phyloP scores from a whole-genome alignment of 2,329 filamentous ascomycete species.

The Microsporum audouinii region DNA sequence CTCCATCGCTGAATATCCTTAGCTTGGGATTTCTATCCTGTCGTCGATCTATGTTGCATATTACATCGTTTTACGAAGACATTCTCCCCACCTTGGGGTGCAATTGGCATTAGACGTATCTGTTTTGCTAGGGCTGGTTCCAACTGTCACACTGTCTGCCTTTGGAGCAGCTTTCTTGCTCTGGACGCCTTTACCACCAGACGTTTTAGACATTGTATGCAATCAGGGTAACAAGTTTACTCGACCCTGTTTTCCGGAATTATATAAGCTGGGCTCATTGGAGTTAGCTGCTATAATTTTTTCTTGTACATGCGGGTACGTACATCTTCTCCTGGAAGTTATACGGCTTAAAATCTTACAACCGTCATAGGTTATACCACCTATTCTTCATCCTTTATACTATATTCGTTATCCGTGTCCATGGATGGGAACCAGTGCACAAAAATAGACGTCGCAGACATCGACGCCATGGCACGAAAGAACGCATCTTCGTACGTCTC shows the following conservation, averaged over 20 bases:
- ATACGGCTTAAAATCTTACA: not conserved
- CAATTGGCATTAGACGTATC: not conserved
- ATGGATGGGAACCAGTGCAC: not conserved
- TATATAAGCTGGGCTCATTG: conserved; percentile 22
- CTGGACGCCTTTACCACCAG: conserved; percentile 17
- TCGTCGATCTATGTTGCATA: conserved; percentile 16
- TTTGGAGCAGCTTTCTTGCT: conserved; percentile 22
- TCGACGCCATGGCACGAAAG: conserved; percentile 4
- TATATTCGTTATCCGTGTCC: conserved; percentile 1
- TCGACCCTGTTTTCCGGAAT: conserved; percentile 20
- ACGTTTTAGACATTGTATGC: conserved; percentile 14
- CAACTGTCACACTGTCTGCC: conserved; percentile 20
- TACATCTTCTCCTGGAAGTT: not conserved
- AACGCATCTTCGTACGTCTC: conserved; percentile 9
- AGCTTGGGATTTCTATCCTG: conserved; percentile 16
- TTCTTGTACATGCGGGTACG: conserved; percentile 20
- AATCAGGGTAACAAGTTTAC: conserved; percentile 20
- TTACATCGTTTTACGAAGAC: conserved; percentile 10
- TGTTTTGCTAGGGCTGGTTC: conserved; percentile 10
- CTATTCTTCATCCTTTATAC: conserved; percentile 6
- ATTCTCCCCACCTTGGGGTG: not conserved
- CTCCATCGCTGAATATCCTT: not conserved
- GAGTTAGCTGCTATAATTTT: conserved; percentile 23
- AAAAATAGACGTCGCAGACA: conserved; percentile 5
- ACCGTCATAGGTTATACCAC: not conserved